These are phyloP conservation scores for Centella asiatica DNA, from an alignment of 129 eudicot species.

Conservation along the genomic window DNA sequence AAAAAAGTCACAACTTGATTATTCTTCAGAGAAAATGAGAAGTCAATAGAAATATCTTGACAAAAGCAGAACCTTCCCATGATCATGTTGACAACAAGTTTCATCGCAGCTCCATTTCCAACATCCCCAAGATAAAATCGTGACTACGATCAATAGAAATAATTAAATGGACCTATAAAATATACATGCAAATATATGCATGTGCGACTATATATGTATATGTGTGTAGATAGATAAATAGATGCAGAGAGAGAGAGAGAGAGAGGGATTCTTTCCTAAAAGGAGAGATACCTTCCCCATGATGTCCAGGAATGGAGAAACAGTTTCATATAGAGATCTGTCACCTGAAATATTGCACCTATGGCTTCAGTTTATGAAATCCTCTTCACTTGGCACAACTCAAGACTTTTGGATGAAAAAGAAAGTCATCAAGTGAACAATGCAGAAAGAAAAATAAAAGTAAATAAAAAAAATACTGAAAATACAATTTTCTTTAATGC, in stretches of 20 bases:
- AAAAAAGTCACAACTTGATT: neutral
- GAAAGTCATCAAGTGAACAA: conserved; percentile 2
- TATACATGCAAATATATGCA: neutral
- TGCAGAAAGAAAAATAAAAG: neutral
- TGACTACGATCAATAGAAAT: conserved; percentile 37
- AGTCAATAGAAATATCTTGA: neutral
- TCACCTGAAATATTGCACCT: conserved; percentile 51
- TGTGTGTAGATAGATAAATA: neutral
- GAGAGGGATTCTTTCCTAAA: neutral
- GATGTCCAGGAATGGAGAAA: conserved; percentile 62
- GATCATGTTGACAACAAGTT: conserved; percentile 95
- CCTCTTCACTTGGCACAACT: neutral
- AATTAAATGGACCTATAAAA: conserved; percentile 3
- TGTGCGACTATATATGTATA: neutral
- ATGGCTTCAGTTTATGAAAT: conserved; percentile 11
- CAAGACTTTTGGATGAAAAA: conserved; percentile 1
- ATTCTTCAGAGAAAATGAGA: neutral
- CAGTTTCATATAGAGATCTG: conserved; percentile 52
- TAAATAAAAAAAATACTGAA: neutral
- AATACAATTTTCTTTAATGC: neutral
- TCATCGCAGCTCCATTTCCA: conserved; percentile 98
- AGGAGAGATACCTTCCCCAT: conserved; percentile 71
- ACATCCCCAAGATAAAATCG: conserved; percentile 90
- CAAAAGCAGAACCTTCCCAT: conserved; percentile 73
- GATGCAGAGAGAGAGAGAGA: too few relatives aligned